Evolutionary conservation across 148 eudicot species (phyloP).

Genomic region (Silene conica): DNA sequence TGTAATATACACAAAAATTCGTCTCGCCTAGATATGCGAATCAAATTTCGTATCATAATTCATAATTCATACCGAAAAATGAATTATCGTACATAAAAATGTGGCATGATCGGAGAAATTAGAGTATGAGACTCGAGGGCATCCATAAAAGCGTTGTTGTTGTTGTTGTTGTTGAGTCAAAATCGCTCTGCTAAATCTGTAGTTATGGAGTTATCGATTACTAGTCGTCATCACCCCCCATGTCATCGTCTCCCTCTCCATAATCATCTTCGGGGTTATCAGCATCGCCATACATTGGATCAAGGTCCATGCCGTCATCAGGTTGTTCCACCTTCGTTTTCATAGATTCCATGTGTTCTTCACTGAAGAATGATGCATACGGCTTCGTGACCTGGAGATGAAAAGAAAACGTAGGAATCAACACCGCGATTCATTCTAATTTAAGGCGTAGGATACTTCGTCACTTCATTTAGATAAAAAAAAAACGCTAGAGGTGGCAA

Average conservation of each 20-base stretch:
- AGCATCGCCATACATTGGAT: constrained; percentile 27
- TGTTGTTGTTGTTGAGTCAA: too few relatives aligned
- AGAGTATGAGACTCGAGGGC: neutral
- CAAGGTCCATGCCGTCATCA: constrained; percentile 30
- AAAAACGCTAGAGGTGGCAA: too few relatives aligned
- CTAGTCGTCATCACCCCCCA: constrained; percentile 50
- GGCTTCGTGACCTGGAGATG: constrained; percentile 74
- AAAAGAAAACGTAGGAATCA: neutral
- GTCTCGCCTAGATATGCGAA: too few relatives aligned
- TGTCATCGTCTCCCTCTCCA: constrained; percentile 41
- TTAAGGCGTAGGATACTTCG: neutral
- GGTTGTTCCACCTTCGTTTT: constrained; percentile 24
- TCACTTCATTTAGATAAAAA: neutral
- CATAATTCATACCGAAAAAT: neutral
- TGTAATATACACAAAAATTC: neutral
- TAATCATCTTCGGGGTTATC: constrained; percentile 32
- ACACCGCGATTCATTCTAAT: neutral
- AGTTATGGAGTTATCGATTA: neutral
- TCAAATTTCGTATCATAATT: neutral
- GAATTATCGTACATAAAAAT: neutral
- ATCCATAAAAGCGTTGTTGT: too few relatives aligned
- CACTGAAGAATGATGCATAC: constrained; percentile 56
- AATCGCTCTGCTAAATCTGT: too few relatives aligned
- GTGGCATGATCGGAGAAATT: neutral
- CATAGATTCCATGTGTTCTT: constrained; percentile 49